phyloP scores from a whole-genome alignment of 305 asterid species.

The Rubia peregrina region DNA sequence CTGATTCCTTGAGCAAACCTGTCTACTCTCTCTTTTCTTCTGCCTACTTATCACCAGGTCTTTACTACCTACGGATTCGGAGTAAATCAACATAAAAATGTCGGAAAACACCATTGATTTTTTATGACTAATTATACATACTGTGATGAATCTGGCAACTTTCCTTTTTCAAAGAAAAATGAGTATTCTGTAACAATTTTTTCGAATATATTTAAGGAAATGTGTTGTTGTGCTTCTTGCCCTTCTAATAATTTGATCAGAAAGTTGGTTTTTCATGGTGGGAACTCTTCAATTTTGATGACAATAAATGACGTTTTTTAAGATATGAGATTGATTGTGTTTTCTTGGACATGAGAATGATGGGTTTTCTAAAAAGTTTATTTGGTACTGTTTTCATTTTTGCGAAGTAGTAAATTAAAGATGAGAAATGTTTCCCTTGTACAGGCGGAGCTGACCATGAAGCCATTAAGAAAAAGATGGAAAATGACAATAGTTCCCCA shows the following conservation, averaged over 20 bases:
- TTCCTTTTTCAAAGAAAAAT: background rate
- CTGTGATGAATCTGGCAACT: background rate
- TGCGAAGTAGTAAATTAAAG: too few species aligned
- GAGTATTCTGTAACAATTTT: background rate
- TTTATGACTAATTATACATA: background rate
- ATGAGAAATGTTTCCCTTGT: too few species aligned
- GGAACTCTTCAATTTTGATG: background rate
- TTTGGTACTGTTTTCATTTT: background rate
- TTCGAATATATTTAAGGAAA: background rate
- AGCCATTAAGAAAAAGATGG: too few species aligned
- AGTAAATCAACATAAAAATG: background rate
- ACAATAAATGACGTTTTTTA: too few species aligned
- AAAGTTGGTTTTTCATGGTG: slow-evolving; percentile 4
- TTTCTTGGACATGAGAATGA: too few species aligned
- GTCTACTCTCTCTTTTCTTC: background rate
- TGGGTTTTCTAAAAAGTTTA: background rate
- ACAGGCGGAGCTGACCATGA: too few species aligned
- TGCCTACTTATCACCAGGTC: slow-evolving; percentile 3
- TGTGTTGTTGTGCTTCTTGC: slow-evolving; percentile 4
- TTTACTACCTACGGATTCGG: background rate
- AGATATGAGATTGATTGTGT: too few species aligned
- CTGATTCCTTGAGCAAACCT: background rate
- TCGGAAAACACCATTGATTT: background rate
- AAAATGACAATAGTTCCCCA: too few species aligned
- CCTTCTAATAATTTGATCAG: background rate